phyloP scores from a whole-genome alignment of 139 green algal genomes.

The Micractinium sp. region DNA sequence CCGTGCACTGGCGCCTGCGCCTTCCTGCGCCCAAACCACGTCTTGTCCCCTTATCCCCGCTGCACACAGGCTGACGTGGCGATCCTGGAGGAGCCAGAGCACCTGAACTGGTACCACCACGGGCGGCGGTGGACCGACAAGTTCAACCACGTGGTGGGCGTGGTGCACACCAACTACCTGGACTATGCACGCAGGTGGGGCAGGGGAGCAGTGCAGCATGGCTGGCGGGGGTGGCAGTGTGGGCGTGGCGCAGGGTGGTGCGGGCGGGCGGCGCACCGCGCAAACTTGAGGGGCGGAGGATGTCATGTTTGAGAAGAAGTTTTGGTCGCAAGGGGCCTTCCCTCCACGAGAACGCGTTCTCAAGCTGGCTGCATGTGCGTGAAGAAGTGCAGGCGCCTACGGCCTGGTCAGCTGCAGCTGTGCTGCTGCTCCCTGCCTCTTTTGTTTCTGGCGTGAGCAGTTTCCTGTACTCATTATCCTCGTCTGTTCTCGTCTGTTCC shows the following conservation, averaged over 20 bases:
- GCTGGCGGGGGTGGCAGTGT: neutral
- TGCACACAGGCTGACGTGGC: conserved; percentile 87
- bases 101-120: conserved; percentile 99
- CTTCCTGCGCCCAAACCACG: no score
- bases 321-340: no score
- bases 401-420: no score
- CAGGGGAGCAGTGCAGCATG: neutral
- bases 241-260: neutral
- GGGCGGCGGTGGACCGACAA: conserved; percentile 96
- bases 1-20: no score
- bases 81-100: conserved; percentile 99
- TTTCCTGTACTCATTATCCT: no score
- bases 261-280: no score
- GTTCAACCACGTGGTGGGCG: conserved; percentile 95
- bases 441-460: no score
- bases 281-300: no score
- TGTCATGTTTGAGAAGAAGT: no score
- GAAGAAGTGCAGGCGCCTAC: no score
- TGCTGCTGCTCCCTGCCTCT: neutral
- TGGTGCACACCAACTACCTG: conserved; percentile 99
- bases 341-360: neutral
- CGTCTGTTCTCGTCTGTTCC: no score
- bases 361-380: neutral
- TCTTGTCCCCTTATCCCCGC: no score
- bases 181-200: conserved; percentile 85